Base-by-base conservation (phyloP, 352 stramenopile genomes). In the Phytophthora lateralis region DNA sequence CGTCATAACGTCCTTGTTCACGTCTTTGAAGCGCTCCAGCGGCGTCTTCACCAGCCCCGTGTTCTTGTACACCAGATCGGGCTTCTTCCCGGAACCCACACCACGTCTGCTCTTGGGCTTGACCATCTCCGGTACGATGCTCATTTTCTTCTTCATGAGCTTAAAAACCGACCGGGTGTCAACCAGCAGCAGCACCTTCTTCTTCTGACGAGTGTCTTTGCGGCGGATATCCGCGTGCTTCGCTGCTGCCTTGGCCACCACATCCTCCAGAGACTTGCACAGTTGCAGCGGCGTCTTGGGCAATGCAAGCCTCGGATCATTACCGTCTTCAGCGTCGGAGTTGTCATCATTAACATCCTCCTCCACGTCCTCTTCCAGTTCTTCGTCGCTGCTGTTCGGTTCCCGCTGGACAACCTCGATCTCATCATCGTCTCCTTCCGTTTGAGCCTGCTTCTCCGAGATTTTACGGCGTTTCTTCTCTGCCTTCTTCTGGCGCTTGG, bases 41-140 rank as follows among this genome's bases (percentile, higher is more conserved):
- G 82, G 82, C 45, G 82, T 90, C 71, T 92, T 92, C 17, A 92
- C 68, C n/a, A 80, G 60, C 15, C 71, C 80, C 29, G 77, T 76
- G 60, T 85, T 79, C 55, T 79, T 78, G 70, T 80, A 91, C 44
- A 56, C 64, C 55, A 85, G 54, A 30, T 73, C 72, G 14, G 73
- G 70, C 32, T 89, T 80, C 47, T 88, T 91, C 8, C 71, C 67
- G 3, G 82, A 91, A 18, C 80, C 73, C 29, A 91, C 71, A 24
- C 82, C 82, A 7, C 74, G 59, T 46, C 73, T 76, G 55, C 80
- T 89, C 56, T 78, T 88, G 34, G 72, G 46, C 35, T 87, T 87
- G 4, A 80, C 56, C 46, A 77, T 72, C 56, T 87, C 75, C 1
- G 69, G 67, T 18, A 78, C 83, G 46, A 91, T 76, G 47, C 61